Percentiles rank a stretch among this genome's conserved stretches.
Evolutionary conservation across 805 yeast genomes (phyloP).

Genomic region (Blastobotrys americana): DNA sequence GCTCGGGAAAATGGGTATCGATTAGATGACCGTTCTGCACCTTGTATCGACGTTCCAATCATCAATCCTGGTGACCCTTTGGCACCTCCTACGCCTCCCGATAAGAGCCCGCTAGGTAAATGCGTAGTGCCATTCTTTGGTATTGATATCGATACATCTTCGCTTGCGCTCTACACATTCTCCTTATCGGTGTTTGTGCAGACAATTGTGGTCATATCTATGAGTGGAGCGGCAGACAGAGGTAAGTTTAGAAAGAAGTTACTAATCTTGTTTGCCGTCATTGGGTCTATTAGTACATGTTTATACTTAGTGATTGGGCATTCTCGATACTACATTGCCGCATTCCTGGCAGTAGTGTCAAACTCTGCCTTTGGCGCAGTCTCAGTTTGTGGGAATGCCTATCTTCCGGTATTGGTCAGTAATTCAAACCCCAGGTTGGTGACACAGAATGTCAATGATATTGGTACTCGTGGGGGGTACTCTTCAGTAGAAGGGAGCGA

Average conservation of each 20-base stretch:
- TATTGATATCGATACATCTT: constrained; percentile 58
- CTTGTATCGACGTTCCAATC: constrained; percentile 37
- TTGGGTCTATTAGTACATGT: constrained; percentile 53
- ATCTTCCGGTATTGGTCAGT: constrained; percentile 51
- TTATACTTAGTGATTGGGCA: constrained; percentile 35
- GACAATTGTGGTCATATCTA: constrained; percentile 59
- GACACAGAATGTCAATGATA: too few species aligned
- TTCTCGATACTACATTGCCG: constrained; percentile 43
- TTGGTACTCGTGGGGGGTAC: not conserved
- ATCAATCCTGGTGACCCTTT: constrained; percentile 31
- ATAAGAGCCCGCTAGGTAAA: constrained; percentile 14
- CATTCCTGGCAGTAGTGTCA: constrained; percentile 51
- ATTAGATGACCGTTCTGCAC: constrained; percentile 47
- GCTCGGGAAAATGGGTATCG: constrained; percentile 69
- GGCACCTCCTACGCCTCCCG: constrained; percentile 16
- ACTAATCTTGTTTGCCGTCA: constrained; percentile 47
- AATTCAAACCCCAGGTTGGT: constrained; percentile 5
- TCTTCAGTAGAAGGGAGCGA: not conserved
- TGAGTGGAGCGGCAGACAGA: constrained; percentile 66
- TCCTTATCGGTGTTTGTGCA: constrained; percentile 67
- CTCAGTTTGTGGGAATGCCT: constrained; percentile 72
- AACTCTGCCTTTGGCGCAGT: constrained; percentile 71
- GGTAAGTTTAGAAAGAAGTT: constrained; percentile 53
- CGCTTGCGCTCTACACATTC: constrained; percentile 67
- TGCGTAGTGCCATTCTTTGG: constrained; percentile 46